Evolutionary conservation across 2,329 filamentous ascomycete genomes (phyloP).

Genomic region (Penicillium sp.): DNA sequence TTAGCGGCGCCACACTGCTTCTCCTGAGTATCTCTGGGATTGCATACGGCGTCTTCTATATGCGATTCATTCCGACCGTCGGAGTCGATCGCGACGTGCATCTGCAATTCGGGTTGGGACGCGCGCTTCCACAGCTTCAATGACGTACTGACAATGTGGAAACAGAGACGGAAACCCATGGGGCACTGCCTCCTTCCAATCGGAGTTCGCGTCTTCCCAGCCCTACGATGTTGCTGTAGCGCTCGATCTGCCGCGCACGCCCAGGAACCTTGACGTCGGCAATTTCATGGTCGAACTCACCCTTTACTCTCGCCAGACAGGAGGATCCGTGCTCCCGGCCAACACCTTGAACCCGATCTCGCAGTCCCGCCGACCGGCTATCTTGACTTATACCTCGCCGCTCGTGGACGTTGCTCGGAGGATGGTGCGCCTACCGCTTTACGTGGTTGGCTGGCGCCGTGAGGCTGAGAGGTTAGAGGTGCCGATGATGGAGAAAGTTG

Average conservation of each 20-base stretch:
- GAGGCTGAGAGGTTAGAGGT: conserved; percentile 66
- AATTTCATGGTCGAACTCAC: conserved; percentile 93
- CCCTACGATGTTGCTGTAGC: conserved; percentile 79
- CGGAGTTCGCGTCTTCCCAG: conserved; percentile 66
- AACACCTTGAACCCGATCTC: conserved; percentile 51
- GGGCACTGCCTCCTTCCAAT: conserved; percentile 51
- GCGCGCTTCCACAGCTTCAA: neutral
- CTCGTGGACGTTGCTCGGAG: conserved; percentile 63
- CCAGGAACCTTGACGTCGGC: conserved; percentile 69
- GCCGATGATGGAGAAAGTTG: conserved; percentile 69
- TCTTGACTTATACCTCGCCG: conserved; percentile 75
- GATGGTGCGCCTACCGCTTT: conserved; percentile 64
- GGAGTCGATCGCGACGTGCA: conserved; percentile 62
- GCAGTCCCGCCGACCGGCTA: conserved; percentile 68
- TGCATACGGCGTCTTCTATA: conserved; percentile 67
- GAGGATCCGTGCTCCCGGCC: conserved; percentile 29
- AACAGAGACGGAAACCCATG: conserved; percentile 49
- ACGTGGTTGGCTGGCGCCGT: conserved; percentile 63
- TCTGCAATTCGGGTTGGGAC: conserved; percentile 61
- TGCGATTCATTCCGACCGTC: conserved; percentile 65
- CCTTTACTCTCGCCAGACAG: conserved; percentile 56
- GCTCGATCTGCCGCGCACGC: conserved; percentile 74
- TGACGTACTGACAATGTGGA: conserved; percentile 1
- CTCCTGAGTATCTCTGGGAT: conserved; percentile 59
- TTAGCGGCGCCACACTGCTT: conserved; percentile 52